Base-by-base conservation (phyloP, 495 filamentous ascomycete species). In the Hypoxylon perforatum region DNA sequence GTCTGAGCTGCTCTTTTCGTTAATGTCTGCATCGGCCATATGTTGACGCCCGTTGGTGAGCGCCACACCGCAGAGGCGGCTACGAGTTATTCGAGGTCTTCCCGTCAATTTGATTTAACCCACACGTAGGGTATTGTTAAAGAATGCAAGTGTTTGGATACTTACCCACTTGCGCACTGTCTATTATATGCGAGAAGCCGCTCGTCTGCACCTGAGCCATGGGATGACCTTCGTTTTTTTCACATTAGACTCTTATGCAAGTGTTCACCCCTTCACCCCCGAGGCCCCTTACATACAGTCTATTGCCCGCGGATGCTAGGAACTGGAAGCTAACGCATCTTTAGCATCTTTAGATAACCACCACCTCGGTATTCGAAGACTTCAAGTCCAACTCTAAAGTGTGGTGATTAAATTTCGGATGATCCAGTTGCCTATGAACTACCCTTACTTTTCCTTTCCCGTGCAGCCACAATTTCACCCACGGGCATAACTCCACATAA, bases 181-280 rank as follows among this genome's bases (percentile, higher is more conserved):
- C 30, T 44, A 33, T 51, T 21, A 14, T 42, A 63, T 68, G 65
- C 65, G 44, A 38, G 52, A 33, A 21, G 59, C 65, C 65, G 58
- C 48, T 51, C 44, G 25, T 57, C 52, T 38, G 4, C 23, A 35
- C 15, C 36, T 55, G 25, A 10, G 15, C 41, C 41, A 15, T n/a
- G n/a, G 39, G 5, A 15, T 42, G n/a, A n/a, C 1, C 15, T 42
- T 10, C 7, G 11, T 9, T 4, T 5, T 33, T 45, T 59, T 61
- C 46, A 14, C 47, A 54, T 44, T 12, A 57, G 19, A 42, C 19
- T 53, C 14, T 28, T 7, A 28, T 28, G 3, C 25, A 7, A 28
- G 3, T 28, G 30, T 10, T 33, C 30, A 33, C 8, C 30, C 30
- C 30, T 33, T 33, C n/a, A n/a, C n/a, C n/a, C n/a, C n/a, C n/a